Percentiles rank a stretch among this genome's conserved stretches.
Conservation (phyloP, 1,139 yeast species). For the Nakaseomyces kungkrabaensis region DNA sequence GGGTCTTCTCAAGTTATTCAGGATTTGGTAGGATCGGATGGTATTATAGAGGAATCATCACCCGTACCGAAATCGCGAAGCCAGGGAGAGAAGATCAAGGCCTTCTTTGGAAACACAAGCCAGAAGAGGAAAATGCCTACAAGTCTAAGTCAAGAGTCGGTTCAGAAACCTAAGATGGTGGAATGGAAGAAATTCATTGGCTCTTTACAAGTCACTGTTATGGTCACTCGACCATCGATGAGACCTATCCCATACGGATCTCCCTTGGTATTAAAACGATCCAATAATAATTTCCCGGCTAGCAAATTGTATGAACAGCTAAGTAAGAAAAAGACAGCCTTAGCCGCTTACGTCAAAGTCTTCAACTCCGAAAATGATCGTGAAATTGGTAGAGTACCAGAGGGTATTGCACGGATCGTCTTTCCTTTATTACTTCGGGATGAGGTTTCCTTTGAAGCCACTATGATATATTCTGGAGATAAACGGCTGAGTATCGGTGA, state of each 20-base stretch:
- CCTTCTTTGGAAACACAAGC: background rate
- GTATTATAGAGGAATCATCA: background rate
- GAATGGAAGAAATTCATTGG: constrained; percentile 49
- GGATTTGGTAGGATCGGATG: background rate
- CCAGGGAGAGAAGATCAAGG: background rate
- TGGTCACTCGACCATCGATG: constrained; percentile 73
- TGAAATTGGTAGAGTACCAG: constrained; percentile 73
- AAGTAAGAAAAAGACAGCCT: constrained; percentile 11
- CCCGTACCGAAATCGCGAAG: background rate
- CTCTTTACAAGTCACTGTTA: constrained; percentile 59
- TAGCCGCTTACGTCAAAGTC: constrained; percentile 21
- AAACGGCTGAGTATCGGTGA: constrained; percentile 61
- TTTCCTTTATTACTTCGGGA: constrained; percentile 55
- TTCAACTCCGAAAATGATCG: constrained; percentile 28
- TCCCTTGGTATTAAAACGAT: constrained; percentile 23
- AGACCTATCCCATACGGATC: constrained; percentile 45
- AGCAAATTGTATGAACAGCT: constrained; percentile 23
- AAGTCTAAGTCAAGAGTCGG: background rate
- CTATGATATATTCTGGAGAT: constrained; percentile 49
- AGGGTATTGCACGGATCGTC: constrained; percentile 57
- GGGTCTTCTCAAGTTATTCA: background rate
- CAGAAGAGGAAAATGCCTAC: background rate
- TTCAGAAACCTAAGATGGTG: background rate
- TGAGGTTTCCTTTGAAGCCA: constrained; percentile 47
- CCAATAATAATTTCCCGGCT: constrained; percentile 1